These are phyloP conservation scores for Podospora tetraspora DNA, from an alignment of 495 filamentous ascomycete species.

Conservation along the genomic window DNA sequence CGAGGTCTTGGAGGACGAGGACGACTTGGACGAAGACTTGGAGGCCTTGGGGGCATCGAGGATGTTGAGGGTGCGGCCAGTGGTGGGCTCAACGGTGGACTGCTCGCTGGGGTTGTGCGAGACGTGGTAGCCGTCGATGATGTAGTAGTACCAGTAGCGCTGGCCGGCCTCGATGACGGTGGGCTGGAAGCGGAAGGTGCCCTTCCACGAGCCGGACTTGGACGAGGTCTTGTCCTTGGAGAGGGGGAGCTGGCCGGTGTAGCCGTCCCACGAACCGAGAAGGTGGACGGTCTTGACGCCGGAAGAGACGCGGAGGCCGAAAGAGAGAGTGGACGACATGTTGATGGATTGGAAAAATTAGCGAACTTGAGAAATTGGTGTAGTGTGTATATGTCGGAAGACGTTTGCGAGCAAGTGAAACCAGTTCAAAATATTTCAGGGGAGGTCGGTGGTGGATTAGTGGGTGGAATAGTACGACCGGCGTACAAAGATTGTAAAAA, in stretches of 20 bases:
- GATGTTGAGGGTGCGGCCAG: constrained; percentile 86
- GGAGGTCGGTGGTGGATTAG: constrained; percentile 32
- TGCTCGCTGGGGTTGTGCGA: constrained; percentile 91
- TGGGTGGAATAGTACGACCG: constrained; percentile 39
- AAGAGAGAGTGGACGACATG: constrained; percentile 80
- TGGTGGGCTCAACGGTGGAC: constrained; percentile 91
- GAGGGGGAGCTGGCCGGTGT: constrained; percentile 84
- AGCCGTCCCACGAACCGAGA: constrained; percentile 97
- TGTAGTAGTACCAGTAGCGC: constrained; percentile 99
- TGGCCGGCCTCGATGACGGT: constrained; percentile 73
- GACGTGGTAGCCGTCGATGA: constrained; percentile 99
- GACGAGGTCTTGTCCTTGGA: constrained; percentile 72
- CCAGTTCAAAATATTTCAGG: constrained; percentile 41
- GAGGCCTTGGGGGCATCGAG: constrained; percentile 51
- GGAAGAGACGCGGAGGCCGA: constrained; percentile 89
- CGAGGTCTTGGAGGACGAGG: constrained; percentile 39
- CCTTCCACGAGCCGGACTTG: constrained; percentile 84
- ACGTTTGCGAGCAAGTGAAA: constrained; percentile 56
- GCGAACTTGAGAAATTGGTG: constrained; percentile 23
- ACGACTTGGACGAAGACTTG: constrained; percentile 41
- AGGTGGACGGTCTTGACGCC: constrained; percentile 98
- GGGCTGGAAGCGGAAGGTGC: constrained; percentile 92
- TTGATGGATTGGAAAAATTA: constrained; percentile 44
- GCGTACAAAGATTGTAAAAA: constrained; percentile 34
- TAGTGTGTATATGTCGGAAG: constrained; percentile 17